phyloP scores from a whole-genome alignment of 495 filamentous ascomycete genomes.

The Xylaria flabelliformis region DNA sequence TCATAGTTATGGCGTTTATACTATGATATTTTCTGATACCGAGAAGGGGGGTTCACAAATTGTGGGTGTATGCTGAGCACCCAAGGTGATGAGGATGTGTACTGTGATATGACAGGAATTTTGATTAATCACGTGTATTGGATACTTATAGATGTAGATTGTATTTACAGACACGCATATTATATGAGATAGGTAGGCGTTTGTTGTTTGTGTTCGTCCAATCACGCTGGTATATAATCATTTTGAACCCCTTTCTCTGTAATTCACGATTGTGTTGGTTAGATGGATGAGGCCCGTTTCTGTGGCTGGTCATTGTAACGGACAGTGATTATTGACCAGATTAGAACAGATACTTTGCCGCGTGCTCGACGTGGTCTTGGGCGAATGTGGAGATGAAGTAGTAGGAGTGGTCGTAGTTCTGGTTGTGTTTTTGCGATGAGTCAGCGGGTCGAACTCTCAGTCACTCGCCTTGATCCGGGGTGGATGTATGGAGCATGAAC shows the following conservation, averaged over 20 bases:
- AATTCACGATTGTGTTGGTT: not conserved
- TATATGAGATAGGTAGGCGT: not conserved
- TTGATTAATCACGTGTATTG: not conserved
- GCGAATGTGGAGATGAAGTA: slow-evolving; percentile 90
- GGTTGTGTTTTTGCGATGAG: not conserved
- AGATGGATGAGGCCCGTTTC: not conserved
- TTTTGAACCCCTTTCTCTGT: too few species aligned
- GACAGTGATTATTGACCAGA: not conserved
- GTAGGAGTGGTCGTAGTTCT: slow-evolving; percentile 96
- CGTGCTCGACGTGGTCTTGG: slow-evolving; percentile 88
- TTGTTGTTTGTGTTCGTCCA: not conserved
- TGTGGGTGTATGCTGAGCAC: not conserved
- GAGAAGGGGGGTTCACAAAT: not conserved
- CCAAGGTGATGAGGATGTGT: not conserved
- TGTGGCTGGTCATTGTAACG: not conserved
- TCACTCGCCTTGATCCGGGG: too few species aligned
- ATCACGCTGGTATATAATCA: not conserved
- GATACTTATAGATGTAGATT: not conserved
- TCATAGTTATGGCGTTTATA: slow-evolving; percentile 3
- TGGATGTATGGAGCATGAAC: too few species aligned
- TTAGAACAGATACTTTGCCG: slow-evolving; percentile 75
- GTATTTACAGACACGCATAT: not conserved
- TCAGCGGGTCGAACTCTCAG: too few species aligned
- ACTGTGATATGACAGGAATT: not conserved
- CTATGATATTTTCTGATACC: not conserved